Evolutionary conservation across 495 filamentous ascomycete genomes (phyloP).

Genomic region (Collariella sp.): DNA sequence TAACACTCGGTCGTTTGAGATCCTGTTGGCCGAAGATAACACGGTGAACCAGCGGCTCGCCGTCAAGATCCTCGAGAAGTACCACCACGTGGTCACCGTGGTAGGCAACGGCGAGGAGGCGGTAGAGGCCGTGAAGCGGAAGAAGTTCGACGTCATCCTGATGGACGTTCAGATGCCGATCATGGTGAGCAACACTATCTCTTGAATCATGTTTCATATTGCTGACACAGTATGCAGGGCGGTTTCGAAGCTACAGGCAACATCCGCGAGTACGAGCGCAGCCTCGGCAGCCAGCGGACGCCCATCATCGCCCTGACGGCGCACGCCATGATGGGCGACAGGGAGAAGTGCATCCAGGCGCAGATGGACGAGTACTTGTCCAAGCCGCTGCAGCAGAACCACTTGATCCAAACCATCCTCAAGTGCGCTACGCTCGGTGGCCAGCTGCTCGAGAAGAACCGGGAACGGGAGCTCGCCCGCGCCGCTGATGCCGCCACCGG

Average conservation of each 20-base stretch:
- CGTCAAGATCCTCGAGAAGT: constrained; percentile 96
- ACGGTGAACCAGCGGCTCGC: constrained; percentile 94
- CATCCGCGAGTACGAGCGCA: constrained; percentile 89
- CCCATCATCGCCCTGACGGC: constrained; percentile 97
- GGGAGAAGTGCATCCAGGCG: constrained; percentile 95
- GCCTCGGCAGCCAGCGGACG: constrained; percentile 65
- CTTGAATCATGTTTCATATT: neutral
- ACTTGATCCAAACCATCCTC: constrained; percentile 96
- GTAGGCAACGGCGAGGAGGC: constrained; percentile 93
- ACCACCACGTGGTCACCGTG: constrained; percentile 93
- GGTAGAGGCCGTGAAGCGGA: constrained; percentile 77
- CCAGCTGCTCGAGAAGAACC: constrained; percentile 64
- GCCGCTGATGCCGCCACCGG: constrained; percentile 29
- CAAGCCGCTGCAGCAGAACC: constrained; percentile 95
- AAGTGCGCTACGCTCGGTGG: constrained; percentile 91
- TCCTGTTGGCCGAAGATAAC: constrained; percentile 95
- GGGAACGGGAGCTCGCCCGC: constrained; percentile 38
- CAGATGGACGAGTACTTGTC: constrained; percentile 99
- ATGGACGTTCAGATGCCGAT: constrained; percentile 99
- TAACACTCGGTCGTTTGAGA: constrained; percentile 91
- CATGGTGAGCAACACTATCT: constrained; percentile 54
- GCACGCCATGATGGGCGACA: constrained; percentile 97
- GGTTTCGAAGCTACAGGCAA: constrained; percentile 96
- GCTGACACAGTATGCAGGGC: constrained; percentile 48
- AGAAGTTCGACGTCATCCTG: constrained; percentile 89